These are phyloP conservation scores for Cercospora zeae-maydis DNA, from an alignment of 2,329 filamentous ascomycete genomes.

Conservation along the genomic window DNA sequence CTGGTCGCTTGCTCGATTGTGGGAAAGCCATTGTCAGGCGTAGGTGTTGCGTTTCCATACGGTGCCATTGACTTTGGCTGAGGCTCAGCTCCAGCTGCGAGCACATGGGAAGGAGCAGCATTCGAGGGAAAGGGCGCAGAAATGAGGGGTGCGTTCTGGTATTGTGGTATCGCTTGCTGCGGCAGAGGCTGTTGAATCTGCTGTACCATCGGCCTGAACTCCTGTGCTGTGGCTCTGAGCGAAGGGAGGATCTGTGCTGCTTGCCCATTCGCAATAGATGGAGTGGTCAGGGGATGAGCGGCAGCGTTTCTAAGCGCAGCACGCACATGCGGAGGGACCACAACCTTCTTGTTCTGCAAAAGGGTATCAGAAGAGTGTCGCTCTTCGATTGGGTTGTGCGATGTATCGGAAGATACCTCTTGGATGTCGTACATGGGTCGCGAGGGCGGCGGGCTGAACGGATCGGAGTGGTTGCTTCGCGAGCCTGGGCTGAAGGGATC, in stretches of 20 bases:
- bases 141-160: not conserved
- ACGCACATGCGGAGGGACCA: constrained; percentile 15
- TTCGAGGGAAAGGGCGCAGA: not conserved
- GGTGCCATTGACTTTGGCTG: not conserved
- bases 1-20: constrained; percentile 1
- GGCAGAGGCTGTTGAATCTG: not conserved
- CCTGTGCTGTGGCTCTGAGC: constrained; percentile 28
- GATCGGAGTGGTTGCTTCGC: not conserved
- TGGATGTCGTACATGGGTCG: constrained; percentile 4
- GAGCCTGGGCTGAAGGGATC: constrained; percentile 1
- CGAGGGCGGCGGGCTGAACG: constrained; percentile 7
- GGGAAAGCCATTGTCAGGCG: not conserved
- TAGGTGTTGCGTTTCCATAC: not conserved
- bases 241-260: constrained; percentile 3
- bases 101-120: not conserved
- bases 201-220: constrained; percentile 26
- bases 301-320: constrained; percentile 9
- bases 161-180: not conserved
- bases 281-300: not conserved
- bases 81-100: constrained; percentile 5
- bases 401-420: constrained; percentile 7
- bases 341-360: constrained; percentile 5
- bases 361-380: not conserved
- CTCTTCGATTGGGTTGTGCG: not conserved
- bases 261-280: not conserved